Conservation (phyloP, 2,329 filamentous ascomycete genomes). For the Stagonosporopsis vannaccii region DNA sequence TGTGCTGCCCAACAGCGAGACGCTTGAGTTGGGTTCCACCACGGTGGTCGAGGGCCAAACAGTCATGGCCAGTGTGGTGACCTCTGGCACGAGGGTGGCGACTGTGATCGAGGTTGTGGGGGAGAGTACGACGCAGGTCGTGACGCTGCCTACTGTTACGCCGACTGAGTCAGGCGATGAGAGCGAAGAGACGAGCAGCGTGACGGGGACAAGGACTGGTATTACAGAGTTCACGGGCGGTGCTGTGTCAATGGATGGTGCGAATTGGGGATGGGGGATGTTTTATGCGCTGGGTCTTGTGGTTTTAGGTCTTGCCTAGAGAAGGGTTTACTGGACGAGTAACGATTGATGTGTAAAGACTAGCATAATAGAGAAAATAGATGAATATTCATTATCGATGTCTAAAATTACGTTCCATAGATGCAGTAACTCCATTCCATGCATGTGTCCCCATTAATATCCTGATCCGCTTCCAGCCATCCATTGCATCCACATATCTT, state of each 20-base stretch:
- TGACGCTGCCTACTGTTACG: not conserved
- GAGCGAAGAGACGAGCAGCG: not conserved
- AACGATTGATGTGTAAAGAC: not conserved
- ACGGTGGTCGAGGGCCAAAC: not conserved
- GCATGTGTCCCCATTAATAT: not conserved
- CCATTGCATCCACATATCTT: not conserved
- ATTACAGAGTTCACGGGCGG: not conserved
- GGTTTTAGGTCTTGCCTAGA: not conserved
- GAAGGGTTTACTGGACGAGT: not conserved
- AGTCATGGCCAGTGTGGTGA: not conserved
- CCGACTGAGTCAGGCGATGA: not conserved
- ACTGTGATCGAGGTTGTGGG: not conserved
- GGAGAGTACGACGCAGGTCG: not conserved
- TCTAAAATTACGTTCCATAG: constrained; percentile 1
- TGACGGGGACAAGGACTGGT: not conserved
- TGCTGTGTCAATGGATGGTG: not conserved
- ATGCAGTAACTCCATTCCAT: not conserved
- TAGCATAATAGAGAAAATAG: too few species aligned
- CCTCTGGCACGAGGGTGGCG: not conserved
- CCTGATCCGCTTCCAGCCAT: not conserved
- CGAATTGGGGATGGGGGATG: not conserved
- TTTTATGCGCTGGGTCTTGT: not conserved
- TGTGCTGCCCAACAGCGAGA: not conserved
- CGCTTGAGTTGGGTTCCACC: not conserved
- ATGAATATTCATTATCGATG: constrained; percentile 4